These are phyloP conservation scores for Pisolithus orientalis DNA, from an alignment of 768 basidiomycete species.

Conservation along the genomic window DNA sequence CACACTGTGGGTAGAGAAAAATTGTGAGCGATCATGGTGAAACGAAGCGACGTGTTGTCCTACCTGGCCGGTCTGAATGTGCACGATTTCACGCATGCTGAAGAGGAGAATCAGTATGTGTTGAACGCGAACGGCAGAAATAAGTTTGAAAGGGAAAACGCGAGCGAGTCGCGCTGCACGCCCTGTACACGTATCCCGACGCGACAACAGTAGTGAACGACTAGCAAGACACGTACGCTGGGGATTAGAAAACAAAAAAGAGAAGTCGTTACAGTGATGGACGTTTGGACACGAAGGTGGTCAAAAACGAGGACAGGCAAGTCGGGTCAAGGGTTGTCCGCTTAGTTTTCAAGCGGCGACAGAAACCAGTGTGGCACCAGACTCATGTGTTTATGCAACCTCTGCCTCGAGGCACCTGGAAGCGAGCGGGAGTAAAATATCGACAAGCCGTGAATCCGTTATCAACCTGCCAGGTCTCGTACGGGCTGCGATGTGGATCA, in stretches of 20 bases:
- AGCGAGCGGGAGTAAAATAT: not conserved
- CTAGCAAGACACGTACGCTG: conserved; percentile 27
- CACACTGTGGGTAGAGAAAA: conserved; percentile 55
- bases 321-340: conserved; percentile 33
- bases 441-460: not conserved
- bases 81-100: conserved; percentile 99
- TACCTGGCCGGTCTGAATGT: conserved; percentile 98
- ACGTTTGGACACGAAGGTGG: conserved; percentile 28
- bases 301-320: conserved; percentile 27
- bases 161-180: conserved; percentile 19
- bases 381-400: conserved; percentile 6
- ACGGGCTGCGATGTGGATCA: no score
- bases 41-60: conserved; percentile 13
- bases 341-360: conserved; percentile 33
- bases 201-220: conserved; percentile 4
- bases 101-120: conserved; percentile 21
- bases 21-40: conserved; percentile 18
- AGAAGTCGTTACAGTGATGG: conserved; percentile 24
- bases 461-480: no score
- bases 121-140: conserved; percentile 10
- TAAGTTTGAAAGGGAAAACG: conserved; percentile 16
- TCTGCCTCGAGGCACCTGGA: conserved; percentile 1
- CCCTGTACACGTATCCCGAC: conserved; percentile 20
- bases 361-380: conserved; percentile 16
- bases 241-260: conserved; percentile 16